Evolutionary conservation across 2,329 filamentous ascomycete genomes (phyloP), one percentile per base, ranked within the genome.

Genomic region (Aureobasidium uvarum): DNA sequence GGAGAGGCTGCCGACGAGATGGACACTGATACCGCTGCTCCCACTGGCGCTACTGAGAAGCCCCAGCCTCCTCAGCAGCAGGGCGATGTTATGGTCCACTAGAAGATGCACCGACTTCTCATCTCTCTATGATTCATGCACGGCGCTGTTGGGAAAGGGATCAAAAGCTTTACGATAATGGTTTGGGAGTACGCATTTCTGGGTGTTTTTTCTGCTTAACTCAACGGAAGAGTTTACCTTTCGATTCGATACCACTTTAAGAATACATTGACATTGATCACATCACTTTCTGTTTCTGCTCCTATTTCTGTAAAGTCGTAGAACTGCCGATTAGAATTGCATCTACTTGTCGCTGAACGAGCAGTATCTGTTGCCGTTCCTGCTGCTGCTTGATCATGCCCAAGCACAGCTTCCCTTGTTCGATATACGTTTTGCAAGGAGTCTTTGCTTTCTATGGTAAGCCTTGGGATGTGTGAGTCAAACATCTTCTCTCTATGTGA

Each of bases 1-100:
- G 77, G 70, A 36, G 77, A 77, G 68, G 75, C 71, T 62, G 78
- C 75, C 56, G 78, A 76, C 38, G 78, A 79, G 64, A 66, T 66
- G 55, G 66, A 63, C 25, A 63, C 48, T 6, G 56, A 48, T 16
- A 43, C 28, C 31, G 25, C 56, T 60, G 41, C 56, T n/a, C 39
- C 56, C 7, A 28, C 50, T 56, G 36, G 38, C 18, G 54, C 62
- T 5, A 31, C 59, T 18, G 60, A 46, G 31, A 45, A 43, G 62
- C 38, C 20, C 14, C 65, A 54, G 62, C 55, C 60, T 45, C 36
- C 38, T 31, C 62, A 66, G 58, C 62, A 54, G n/a, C 66, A 68
- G 52, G 50, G 62, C 25, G 67, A 69, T 62, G 67, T 69, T 48
- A 69, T 69, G 67, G 67, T 69, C 31, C 67, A 69, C 62, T 69